Evolutionary conservation across 305 asterid species (phyloP).

Genomic region (Striga hermonthica): DNA sequence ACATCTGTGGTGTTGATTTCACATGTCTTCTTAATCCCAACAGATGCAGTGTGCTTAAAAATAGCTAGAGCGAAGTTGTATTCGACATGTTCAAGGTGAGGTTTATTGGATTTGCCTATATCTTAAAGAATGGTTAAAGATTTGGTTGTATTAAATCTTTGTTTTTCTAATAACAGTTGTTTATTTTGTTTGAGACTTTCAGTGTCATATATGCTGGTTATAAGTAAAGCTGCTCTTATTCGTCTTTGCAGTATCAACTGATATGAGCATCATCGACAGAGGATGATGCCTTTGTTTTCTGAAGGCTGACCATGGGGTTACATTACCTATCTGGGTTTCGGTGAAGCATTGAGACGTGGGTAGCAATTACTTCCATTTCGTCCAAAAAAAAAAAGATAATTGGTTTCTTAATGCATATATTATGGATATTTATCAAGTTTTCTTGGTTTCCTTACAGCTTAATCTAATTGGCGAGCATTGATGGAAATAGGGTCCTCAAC

Average conservation of each 20-base stretch:
- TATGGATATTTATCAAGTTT: neutral
- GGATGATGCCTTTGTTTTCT: conserved; percentile 76
- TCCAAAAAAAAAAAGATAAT: no score
- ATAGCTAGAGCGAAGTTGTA: conserved; percentile 93
- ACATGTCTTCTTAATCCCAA: conserved; percentile 98
- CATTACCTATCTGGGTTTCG: conserved; percentile 68
- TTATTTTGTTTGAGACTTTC: neutral
- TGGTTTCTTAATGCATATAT: conserved; percentile 11
- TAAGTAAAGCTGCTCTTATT: neutral
- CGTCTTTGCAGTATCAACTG: conserved; percentile 56
- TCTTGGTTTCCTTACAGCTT: conserved; percentile 52
- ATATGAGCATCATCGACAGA: conserved; percentile 80
- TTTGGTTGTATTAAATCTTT: neutral
- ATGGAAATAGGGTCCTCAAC: no score
- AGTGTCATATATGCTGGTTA: conserved; percentile 7
- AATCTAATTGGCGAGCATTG: conserved; percentile 82
- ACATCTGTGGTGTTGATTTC: conserved; percentile 94
- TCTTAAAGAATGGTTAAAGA: neutral
- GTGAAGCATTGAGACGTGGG: conserved; percentile 80
- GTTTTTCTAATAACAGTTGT: neutral
- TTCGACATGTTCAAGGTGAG: conserved; percentile 95
- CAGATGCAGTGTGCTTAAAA: conserved; percentile 72
- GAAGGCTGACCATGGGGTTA: conserved; percentile 74
- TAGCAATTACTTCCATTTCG: neutral
- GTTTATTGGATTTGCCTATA: neutral